Base-by-base conservation (phyloP, 192 early-diverging fungal genomes). In the Coemansia asiatica region DNA sequence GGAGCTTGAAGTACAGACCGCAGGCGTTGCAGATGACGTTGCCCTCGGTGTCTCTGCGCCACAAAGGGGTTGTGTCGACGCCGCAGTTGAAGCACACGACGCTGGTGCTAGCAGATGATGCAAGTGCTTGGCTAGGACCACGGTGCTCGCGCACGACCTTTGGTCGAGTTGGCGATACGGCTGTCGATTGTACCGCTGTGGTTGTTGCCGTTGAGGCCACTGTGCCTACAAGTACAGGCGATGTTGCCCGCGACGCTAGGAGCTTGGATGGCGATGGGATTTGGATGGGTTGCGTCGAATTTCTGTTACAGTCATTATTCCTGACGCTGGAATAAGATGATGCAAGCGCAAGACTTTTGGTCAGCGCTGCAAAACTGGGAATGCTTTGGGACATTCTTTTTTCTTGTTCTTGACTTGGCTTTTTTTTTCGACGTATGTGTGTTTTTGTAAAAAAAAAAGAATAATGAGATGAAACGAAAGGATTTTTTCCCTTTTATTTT, bases 1-100 rank as follows among this genome's bases (percentile, higher is more conserved):
- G 91, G 35, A 93, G 86, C 63, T 89, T 91, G 72, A 83, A 94
- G 74, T 96, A 95, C 35, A 96, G 79, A 2, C 95, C 95, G 74
- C 94, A 96, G 18, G 94, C 93, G 73, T 96, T 96, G 81, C 94
- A 96, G 48, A 93, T 87, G 46, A 85, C 70, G 25, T 90, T 85
- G 55, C 90, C 90, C 4, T 75, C 71, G 25, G 71, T 72, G 69
- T 91, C 89, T 44, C 91, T 82, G 60, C 91, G 76, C 91, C 91
- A 93, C 0, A 92, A 78, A 6, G 91, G 91, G 5, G 92, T 88
- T 19, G 69, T 70, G 38, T 84, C 86, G 19, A 83, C 88, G 4
- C 83, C 78, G 72, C 92, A 94, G 72, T 92, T 92, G 68, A 82
- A 88, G 69, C 90, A 89, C 25, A 63, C 66, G n/a, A 19, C 57